These are phyloP conservation scores for Apiotrichum mycotoxinovorans DNA, from an alignment of 1,284 basidiomycete species.

Conservation along the genomic window DNA sequence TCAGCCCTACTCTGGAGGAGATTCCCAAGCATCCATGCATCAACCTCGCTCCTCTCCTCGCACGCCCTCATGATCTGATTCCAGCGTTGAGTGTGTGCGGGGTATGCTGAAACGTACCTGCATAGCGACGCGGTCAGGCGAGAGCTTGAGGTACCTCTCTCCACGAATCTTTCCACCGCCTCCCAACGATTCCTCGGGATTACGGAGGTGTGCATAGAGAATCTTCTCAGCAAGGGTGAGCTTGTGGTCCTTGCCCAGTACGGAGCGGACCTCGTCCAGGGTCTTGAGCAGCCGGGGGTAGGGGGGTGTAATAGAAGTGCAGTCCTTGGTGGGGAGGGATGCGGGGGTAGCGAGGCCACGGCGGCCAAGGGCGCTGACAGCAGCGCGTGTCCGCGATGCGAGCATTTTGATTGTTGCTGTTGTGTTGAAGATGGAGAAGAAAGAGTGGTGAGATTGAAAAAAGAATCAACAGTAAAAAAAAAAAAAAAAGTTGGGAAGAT, in stretches of 20 bases:
- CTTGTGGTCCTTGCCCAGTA: conserved; percentile 59
- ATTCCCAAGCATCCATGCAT: too few relatives aligned
- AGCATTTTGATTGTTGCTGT: conserved; percentile 12
- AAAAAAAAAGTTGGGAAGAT: too few relatives aligned
- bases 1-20: not conserved
- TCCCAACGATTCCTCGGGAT: conserved; percentile 68
- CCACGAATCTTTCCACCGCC: conserved; percentile 70
- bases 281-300: conserved; percentile 74
- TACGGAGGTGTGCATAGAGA: conserved; percentile 84
- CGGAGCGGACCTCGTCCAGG: conserved; percentile 65
- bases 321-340: conserved; percentile 46
- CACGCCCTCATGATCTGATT: not conserved
- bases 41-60: not conserved
- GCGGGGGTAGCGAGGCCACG: conserved; percentile 46
- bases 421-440: not conserved
- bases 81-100: too few relatives aligned
- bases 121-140: conserved; percentile 94
- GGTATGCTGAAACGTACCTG: conserved; percentile 55
- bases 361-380: conserved; percentile 12
- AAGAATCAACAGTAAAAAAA: not conserved
- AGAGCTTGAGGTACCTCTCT: conserved; percentile 83
- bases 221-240: conserved; percentile 97
- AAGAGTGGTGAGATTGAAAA: not conserved
- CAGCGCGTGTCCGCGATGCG: conserved; percentile 13
- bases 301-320: conserved; percentile 78